Evolutionary conservation across 2,329 filamentous ascomycete species (phyloP).

Genomic region (Hypomyces rosellus): DNA sequence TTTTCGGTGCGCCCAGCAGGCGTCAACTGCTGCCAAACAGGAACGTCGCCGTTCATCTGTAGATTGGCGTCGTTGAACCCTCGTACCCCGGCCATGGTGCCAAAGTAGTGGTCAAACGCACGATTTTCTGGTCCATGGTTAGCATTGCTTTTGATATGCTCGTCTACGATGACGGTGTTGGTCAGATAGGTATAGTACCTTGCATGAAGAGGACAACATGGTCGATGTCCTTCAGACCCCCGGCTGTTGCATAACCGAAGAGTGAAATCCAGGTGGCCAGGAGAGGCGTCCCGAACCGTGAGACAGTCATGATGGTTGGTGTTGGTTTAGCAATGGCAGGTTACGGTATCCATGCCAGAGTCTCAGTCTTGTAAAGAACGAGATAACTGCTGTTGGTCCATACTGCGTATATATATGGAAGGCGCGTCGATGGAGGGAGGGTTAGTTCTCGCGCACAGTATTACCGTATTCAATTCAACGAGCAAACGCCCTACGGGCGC

Average conservation of each 20-base stretch:
- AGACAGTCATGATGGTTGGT: slow-evolving; percentile 1
- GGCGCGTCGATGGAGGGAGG: no score
- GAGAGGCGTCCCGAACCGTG: background rate
- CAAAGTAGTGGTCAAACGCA: slow-evolving; percentile 44
- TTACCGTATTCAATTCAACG: no score
- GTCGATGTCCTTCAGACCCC: slow-evolving; percentile 36
- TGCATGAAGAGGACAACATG: slow-evolving; percentile 56
- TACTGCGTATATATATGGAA: no score
- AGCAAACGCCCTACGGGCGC: background rate
- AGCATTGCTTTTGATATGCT: background rate
- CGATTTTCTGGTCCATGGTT: slow-evolving; percentile 21
- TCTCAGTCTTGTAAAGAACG: no score
- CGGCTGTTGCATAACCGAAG: slow-evolving; percentile 3
- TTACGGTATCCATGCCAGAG: no score
- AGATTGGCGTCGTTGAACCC: slow-evolving; percentile 52
- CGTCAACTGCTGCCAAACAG: slow-evolving; percentile 43
- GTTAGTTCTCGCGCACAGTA: no score
- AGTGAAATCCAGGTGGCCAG: slow-evolving; percentile 2
- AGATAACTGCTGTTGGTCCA: no score
- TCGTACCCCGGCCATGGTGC: slow-evolving; percentile 48
- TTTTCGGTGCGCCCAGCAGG: slow-evolving; percentile 30
- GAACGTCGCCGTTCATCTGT: slow-evolving; percentile 39
- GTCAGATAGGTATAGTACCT: slow-evolving; percentile 20
- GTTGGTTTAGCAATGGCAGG: no score
- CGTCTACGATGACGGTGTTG: background rate